Conservation (phyloP, 2,329 filamentous ascomycete species). For the Aspergillus terreus region DNA sequence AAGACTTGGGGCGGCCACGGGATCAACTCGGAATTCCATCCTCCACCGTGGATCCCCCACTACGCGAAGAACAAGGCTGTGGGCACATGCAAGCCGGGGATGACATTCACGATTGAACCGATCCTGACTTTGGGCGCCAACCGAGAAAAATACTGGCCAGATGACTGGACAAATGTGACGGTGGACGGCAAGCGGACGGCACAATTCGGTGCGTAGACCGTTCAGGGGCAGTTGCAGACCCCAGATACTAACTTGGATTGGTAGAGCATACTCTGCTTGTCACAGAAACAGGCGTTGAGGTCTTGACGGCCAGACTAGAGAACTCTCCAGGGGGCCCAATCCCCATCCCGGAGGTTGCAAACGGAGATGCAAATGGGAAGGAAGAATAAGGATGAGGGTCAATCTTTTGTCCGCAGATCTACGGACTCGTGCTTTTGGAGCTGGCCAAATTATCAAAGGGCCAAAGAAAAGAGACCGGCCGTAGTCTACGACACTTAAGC, state of each 20-base stretch:
- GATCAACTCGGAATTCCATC: constrained; percentile 85
- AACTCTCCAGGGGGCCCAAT: constrained; percentile 69
- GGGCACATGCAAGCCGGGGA: constrained; percentile 81
- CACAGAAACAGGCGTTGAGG: constrained; percentile 71
- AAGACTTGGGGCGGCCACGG: constrained; percentile 90
- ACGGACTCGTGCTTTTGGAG: no score
- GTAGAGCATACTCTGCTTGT: constrained; percentile 73
- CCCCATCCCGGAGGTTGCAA: constrained; percentile 44
- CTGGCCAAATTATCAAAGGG: no score
- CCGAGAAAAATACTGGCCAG: constrained; percentile 86
- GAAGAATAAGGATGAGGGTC: neutral
- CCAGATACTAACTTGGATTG: constrained; percentile 9
- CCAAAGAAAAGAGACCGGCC: no score
- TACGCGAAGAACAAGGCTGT: constrained; percentile 95
- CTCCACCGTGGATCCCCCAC: constrained; percentile 84
- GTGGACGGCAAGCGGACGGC: constrained; percentile 81
- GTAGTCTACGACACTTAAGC: no score
- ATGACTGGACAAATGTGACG: constrained; percentile 92
- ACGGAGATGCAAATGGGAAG: neutral
- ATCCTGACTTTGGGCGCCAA: constrained; percentile 87
- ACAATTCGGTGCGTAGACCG: constrained; percentile 61
- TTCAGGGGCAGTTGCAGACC: neutral
- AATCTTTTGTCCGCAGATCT: no score
- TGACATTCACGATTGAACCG: constrained; percentile 95
- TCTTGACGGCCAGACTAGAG: constrained; percentile 64